These are phyloP conservation scores for Penicillium hordei DNA, from an alignment of 2,329 filamentous ascomycete species.

Conservation along the genomic window DNA sequence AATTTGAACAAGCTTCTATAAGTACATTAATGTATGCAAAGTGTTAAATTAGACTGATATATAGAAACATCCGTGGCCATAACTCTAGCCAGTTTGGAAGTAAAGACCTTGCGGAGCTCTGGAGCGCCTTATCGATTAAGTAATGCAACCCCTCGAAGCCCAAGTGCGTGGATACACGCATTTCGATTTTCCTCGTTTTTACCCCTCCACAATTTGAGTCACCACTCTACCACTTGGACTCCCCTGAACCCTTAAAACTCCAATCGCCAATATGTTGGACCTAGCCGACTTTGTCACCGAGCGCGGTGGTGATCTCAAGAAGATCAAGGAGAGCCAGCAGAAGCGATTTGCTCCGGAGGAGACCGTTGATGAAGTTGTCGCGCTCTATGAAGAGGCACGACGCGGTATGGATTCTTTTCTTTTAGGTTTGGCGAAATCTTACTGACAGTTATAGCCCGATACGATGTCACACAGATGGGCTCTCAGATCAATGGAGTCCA, in stretches of 20 bases:
- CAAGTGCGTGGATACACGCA: slow-evolving; percentile 8
- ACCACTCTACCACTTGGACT: slow-evolving; percentile 11
- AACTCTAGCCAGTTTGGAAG: neutral
- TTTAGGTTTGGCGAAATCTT: neutral
- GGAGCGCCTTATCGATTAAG: slow-evolving; percentile 17
- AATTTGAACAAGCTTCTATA: neutral
- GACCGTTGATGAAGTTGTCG: slow-evolving; percentile 86
- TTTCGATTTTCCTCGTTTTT: slow-evolving; percentile 22
- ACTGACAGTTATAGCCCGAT: slow-evolving; percentile 56
- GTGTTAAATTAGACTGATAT: neutral
- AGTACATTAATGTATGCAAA: too few relatives aligned
- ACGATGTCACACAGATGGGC: slow-evolving; percentile 75
- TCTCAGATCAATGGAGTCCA: slow-evolving; percentile 84
- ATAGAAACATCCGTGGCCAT: neutral
- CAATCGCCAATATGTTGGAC: slow-evolving; percentile 63
- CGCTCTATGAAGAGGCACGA: slow-evolving; percentile 80
- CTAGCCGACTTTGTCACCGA: slow-evolving; percentile 77
- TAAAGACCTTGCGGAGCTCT: neutral
- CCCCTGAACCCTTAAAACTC: slow-evolving; percentile 3
- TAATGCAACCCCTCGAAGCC: slow-evolving; percentile 17
- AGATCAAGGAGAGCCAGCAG: slow-evolving; percentile 87
- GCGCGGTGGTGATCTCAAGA: slow-evolving; percentile 85
- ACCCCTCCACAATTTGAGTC: slow-evolving; percentile 30
- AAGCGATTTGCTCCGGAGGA: slow-evolving; percentile 77
- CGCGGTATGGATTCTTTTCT: slow-evolving; percentile 55